Percentiles rank a stretch among this genome's conserved stretches.
These are phyloP conservation scores for Purpureocillium takamizusanense DNA, from an alignment of 2,329 filamentous ascomycete genomes.

Conservation along the genomic window DNA sequence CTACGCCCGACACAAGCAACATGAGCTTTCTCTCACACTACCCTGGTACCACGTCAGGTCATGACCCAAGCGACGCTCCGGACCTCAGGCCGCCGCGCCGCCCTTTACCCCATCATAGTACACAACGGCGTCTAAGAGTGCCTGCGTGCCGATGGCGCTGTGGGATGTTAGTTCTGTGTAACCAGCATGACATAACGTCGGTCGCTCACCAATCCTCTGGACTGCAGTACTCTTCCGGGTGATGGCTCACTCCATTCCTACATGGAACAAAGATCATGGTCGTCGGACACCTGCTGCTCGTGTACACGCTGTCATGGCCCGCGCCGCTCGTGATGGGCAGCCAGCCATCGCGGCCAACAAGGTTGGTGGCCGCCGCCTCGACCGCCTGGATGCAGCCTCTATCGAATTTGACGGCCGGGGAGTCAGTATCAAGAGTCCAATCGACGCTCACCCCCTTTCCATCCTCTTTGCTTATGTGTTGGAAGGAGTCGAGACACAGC, in stretches of 20 bases:
- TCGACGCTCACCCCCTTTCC: slow-evolving; percentile 34
- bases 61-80: too few species aligned
- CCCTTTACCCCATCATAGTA: slow-evolving; percentile 10
- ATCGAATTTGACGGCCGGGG: slow-evolving; percentile 53
- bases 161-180: neutral
- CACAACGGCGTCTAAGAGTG: slow-evolving; percentile 15
- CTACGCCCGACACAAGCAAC: too few species aligned
- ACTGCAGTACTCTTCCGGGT: slow-evolving; percentile 24
- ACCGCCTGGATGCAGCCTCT: slow-evolving; percentile 58
- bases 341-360: slow-evolving; percentile 37
- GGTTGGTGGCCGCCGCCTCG: slow-evolving; percentile 42
- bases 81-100: neutral
- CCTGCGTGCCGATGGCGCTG: slow-evolving; percentile 17
- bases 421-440: slow-evolving; percentile 52
- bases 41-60: too few species aligned
- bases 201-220: slow-evolving; percentile 21
- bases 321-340: slow-evolving; percentile 26
- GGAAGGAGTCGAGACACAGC: slow-evolving; percentile 14
- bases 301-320: slow-evolving; percentile 28
- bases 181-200: neutral
- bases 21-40: too few species aligned
- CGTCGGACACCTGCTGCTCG: slow-evolving; percentile 21
- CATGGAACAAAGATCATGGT: slow-evolving; percentile 30
- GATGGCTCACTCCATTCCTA: slow-evolving; percentile 26
- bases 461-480: slow-evolving; percentile 13